Evolutionary conservation across 148 eudicot species (phyloP).

Genomic region (Rhododendron mucronatum): DNA sequence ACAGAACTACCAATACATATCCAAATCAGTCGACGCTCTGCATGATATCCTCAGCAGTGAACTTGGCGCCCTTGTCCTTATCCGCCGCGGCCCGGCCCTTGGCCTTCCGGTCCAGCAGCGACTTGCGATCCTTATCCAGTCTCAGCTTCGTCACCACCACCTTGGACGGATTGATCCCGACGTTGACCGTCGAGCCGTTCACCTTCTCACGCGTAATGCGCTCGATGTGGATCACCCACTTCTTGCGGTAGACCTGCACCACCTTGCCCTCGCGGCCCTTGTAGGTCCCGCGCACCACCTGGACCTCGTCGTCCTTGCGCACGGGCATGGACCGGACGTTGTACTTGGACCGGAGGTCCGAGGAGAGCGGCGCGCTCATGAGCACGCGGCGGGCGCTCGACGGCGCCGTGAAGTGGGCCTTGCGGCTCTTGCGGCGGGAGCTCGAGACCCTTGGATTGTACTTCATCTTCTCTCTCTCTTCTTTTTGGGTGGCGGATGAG

Average conservation of each 20-base stretch:
- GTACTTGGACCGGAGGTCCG: constrained; percentile 58
- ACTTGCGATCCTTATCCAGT: constrained; percentile 64
- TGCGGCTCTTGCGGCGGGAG: constrained; percentile 62
- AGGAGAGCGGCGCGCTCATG: constrained; percentile 60
- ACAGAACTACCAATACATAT: background rate
- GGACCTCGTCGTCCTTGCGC: constrained; percentile 74
- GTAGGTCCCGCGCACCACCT: constrained; percentile 61
- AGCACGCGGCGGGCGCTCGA: constrained; percentile 65
- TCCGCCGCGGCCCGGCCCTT: constrained; percentile 65
- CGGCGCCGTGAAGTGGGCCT: constrained; percentile 75
- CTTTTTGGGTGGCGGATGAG: background rate
- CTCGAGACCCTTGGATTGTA: constrained; percentile 60
- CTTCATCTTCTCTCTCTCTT: constrained; percentile 42
- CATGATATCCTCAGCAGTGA: constrained; percentile 54
- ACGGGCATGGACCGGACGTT: constrained; percentile 65
- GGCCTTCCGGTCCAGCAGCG: constrained; percentile 57
- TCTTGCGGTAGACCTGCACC: constrained; percentile 64
- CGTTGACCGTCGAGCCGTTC: constrained; percentile 67
- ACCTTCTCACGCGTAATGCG: constrained; percentile 71
- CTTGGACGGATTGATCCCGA: constrained; percentile 58
- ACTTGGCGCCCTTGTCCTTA: constrained; percentile 67
- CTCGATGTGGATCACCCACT: constrained; percentile 74
- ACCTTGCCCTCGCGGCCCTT: constrained; percentile 76
- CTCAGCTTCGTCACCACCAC: constrained; percentile 52
- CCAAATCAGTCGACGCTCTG: constrained; percentile 35